Percentiles rank a stretch among this genome's conserved stretches.
phyloP scores from a whole-genome alignment of 352 stramenopile species.

The Hyaloperonospora brassicae region DNA sequence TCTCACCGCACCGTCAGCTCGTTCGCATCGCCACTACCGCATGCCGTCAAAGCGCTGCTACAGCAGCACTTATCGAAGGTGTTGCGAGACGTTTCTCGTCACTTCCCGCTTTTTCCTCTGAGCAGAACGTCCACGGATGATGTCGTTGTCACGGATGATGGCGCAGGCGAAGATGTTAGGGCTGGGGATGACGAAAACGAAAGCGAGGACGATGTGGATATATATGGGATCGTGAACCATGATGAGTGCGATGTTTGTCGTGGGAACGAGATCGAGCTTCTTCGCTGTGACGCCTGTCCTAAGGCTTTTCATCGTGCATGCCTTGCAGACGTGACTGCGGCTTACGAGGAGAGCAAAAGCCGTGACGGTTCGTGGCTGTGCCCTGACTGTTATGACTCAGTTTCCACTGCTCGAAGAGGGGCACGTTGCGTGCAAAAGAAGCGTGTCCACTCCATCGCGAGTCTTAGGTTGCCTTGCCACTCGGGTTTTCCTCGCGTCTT shows the following conservation, averaged over 20 bases:
- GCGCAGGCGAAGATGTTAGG: constrained; percentile 1
- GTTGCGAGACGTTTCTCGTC: constrained; percentile 34
- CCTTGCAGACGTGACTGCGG: constrained; percentile 15
- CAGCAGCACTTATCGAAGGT: constrained; percentile 30
- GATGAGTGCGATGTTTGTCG: constrained; percentile 70
- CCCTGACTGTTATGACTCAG: constrained; percentile 34
- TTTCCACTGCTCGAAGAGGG: constrained; percentile 22
- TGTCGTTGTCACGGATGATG: constrained; percentile 14
- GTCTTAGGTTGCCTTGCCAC: constrained; percentile 40
- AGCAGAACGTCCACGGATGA: constrained; percentile 38
- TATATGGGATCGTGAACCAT: constrained; percentile 54
- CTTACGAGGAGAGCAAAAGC: constrained; percentile 3
- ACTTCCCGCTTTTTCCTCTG: constrained; percentile 64
- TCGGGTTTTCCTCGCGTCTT: constrained; percentile 65
- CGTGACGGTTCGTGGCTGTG: constrained; percentile 42
- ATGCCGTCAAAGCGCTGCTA: constrained; percentile 41
- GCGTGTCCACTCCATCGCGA: constrained; percentile 19
- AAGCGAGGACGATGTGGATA: constrained; percentile 57
- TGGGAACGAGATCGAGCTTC: constrained; percentile 43
- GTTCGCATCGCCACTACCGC: constrained; percentile 67
- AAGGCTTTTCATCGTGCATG: constrained; percentile 52
- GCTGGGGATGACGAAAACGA: constrained; percentile 26
- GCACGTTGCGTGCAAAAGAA: constrained; percentile 25
- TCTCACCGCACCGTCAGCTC: constrained; percentile 64
- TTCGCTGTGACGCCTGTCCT: constrained; percentile 58